Evolutionary conservation across 805 yeast genomes (phyloP).

Genomic region (Kodamaea leandrae): DNA sequence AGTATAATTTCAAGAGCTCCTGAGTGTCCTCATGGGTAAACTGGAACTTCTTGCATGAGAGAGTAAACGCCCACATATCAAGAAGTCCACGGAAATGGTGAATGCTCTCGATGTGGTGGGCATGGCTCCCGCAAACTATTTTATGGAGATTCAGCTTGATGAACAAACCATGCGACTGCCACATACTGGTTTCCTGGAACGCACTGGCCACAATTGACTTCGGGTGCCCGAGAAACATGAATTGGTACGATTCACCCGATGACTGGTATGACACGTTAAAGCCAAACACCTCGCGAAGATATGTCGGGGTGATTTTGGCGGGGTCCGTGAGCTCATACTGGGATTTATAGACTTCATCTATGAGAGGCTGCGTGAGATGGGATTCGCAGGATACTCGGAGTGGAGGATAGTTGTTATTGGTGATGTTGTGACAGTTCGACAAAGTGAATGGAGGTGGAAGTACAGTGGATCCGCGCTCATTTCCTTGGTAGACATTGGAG

Average conservation of each 20-base stretch:
- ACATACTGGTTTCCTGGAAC: slow-evolving; percentile 19
- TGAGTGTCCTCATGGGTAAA: slow-evolving; percentile 19
- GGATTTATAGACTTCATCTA: not conserved
- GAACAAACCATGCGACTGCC: slow-evolving; percentile 27
- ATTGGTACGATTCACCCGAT: slow-evolving; percentile 19
- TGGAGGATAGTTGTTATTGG: not conserved
- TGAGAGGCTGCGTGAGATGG: not conserved
- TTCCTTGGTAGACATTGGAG: no score
- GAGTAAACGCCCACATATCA: slow-evolving; percentile 31
- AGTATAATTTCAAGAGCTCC: slow-evolving; percentile 26
- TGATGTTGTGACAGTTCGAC: no score
- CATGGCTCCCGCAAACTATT: no score
- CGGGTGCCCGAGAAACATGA: slow-evolving; percentile 26
- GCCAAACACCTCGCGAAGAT: slow-evolving; percentile 20
- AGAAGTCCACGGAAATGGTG: slow-evolving; percentile 18
- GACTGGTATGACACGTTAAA: slow-evolving; percentile 23
- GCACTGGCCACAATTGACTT: slow-evolving; percentile 22
- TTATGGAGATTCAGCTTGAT: slow-evolving; percentile 15
- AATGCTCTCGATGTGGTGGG: no score
- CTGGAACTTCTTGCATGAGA: slow-evolving; percentile 22
- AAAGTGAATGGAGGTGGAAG: no score
- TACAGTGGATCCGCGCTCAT: no score
- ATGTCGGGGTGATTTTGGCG: slow-evolving; percentile 19
- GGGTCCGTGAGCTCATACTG: slow-evolving; percentile 3
- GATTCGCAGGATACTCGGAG: not conserved